These are phyloP conservation scores for Daldinia concentrica DNA, from an alignment of 495 filamentous ascomycete genomes.

Conservation along the genomic window DNA sequence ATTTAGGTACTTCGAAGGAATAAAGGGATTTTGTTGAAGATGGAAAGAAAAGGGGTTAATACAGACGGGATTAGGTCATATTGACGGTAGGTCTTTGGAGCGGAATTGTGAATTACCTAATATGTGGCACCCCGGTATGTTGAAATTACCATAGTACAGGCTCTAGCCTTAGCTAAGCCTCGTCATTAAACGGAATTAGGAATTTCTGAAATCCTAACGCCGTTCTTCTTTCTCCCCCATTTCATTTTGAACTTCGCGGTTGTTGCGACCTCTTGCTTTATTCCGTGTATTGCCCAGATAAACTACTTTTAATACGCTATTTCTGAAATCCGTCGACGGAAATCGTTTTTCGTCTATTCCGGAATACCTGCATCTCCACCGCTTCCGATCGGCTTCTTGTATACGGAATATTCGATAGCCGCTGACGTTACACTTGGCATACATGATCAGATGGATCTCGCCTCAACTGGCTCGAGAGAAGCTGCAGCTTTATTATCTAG, in stretches of 20 bases:
- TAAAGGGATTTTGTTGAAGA: not conserved
- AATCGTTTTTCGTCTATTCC: slow-evolving; percentile 24
- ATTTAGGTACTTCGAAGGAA: not conserved
- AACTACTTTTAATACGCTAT: not conserved
- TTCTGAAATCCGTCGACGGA: slow-evolving; percentile 10
- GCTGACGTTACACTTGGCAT: slow-evolving; percentile 4
- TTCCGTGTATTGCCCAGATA: not conserved
- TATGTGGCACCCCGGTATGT: not conserved
- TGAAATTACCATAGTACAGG: no score
- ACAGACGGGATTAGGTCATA: not conserved
- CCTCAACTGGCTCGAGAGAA: slow-evolving; percentile 14
- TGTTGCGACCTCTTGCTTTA: not conserved
- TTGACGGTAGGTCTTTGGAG: not conserved
- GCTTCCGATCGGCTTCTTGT: slow-evolving; percentile 3
- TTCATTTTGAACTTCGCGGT: not conserved
- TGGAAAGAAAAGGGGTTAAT: not conserved
- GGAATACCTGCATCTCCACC: slow-evolving; percentile 17
- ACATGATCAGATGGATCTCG: slow-evolving; percentile 29
- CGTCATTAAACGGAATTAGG: not conserved
- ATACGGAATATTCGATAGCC: not conserved
- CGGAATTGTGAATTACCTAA: not conserved
- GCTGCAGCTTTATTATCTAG: not conserved
- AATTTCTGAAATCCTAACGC: not conserved
- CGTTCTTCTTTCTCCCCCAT: not conserved
- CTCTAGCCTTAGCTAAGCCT: not conserved